These are phyloP conservation scores for Sporothrix schenckii DNA, from an alignment of 2,329 filamentous ascomycete species.

Conservation along the genomic window DNA sequence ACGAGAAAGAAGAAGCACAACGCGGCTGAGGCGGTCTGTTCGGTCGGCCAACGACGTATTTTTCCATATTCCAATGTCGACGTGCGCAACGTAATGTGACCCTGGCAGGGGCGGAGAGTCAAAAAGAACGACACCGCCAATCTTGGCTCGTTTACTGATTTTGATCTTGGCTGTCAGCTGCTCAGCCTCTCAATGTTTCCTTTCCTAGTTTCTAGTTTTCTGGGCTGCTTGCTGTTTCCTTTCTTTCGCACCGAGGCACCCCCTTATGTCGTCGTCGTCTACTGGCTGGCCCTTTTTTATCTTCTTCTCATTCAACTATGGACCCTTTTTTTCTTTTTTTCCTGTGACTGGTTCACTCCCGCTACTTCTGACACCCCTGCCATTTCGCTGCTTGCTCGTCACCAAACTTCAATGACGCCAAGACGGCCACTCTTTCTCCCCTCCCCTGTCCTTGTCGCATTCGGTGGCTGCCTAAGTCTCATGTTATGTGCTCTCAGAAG, in stretches of 20 bases:
- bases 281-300: neutral
- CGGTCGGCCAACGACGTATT: no score
- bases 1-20: neutral
- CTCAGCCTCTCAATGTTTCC: neutral
- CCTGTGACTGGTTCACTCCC: neutral
- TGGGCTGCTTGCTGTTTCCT: neutral
- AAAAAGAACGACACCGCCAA: constrained; percentile 5
- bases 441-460: neutral
- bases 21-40: neutral
- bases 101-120: neutral
- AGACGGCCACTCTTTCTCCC: constrained; percentile 1
- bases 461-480: neutral
- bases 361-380: neutral
- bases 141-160: constrained; percentile 20
- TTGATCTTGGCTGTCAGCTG: neutral
- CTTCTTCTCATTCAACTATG: neutral
- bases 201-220: neutral
- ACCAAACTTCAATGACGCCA: neutral
- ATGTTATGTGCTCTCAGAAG: neutral
- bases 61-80: no score
- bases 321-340: neutral
- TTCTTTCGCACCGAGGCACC: no score
- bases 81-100: neutral
- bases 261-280: neutral
- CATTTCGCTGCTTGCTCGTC: neutral